Evolutionary conservation across 768 basidiomycete genomes (phyloP), one percentile per base, ranked within the genome.

Genomic region (Lactarius akahatsu): DNA sequence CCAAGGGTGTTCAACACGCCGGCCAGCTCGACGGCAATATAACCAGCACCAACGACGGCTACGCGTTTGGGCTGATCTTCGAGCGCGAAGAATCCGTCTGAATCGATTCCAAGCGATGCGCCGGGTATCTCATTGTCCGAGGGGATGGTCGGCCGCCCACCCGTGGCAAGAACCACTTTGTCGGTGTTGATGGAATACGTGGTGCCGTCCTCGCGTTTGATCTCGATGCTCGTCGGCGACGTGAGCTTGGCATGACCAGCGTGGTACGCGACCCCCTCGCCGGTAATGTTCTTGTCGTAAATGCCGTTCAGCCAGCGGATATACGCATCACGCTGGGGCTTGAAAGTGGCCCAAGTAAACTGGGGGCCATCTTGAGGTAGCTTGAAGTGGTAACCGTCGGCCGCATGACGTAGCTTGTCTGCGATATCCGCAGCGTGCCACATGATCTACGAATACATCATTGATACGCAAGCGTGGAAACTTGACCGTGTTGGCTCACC

Each of bases 1-100:
- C 96, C 94, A 63, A 97, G 86, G 8, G 92, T 83, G 77, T 98
- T 86, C 78, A 99, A 86, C 62, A 99, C 86, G 23, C 97, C 97
- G 5, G 96, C 94, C 56, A 99, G 86, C 78, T 99, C 97, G 68
- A 98, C 92, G 20, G 95, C 95, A 71, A 99, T 98, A 76, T 99
- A 99, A 1, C 97, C 97, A 16, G 97, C 97, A 56, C 97, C 97
- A 52, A 98, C 88, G 62, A 98, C 89, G 3, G 89, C 96, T 36
- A 97, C 95, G 65, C 94, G 86, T 77, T 90, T 92, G 10, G 97
- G 97, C 76, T 96, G 94, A 60, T 90, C 84, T 70, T 86, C 86
- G 55, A 99, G 85, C 55, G 87, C 92, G 72, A 99, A 99, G 82
- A 99, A 99, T 3, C 95, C 96, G 76, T 99, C 97, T 10, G 94